Evolutionary conservation across 768 basidiomycete species (phyloP).

Genomic region (Paxillus rubicundulus): DNA sequence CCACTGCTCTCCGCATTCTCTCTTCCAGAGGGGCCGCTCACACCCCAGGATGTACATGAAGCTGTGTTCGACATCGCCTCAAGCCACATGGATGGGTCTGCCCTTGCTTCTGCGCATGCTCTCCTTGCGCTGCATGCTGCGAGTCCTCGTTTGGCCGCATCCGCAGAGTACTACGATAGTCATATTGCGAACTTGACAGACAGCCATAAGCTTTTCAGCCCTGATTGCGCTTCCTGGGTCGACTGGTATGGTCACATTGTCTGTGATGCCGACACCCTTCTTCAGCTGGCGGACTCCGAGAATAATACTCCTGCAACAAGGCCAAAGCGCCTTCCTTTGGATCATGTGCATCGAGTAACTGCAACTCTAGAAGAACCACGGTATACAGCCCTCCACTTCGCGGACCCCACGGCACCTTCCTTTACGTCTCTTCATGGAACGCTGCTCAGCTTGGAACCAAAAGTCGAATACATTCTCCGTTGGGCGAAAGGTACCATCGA

Average conservation of each 20-base stretch:
- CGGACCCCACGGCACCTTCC: conserved; percentile 57
- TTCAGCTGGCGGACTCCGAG: conserved; percentile 50
- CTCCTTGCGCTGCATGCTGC: conserved; percentile 76
- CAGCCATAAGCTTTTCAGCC: conserved; percentile 23
- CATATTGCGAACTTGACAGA: conserved; percentile 28
- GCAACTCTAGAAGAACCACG: conserved; percentile 45
- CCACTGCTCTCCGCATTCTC: conserved; percentile 63
- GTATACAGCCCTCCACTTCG: conserved; percentile 78
- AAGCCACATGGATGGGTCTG: conserved; percentile 45
- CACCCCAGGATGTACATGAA: conserved; percentile 50
- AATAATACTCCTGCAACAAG: conserved; percentile 33
- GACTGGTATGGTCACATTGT: conserved; percentile 78
- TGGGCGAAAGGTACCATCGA: conserved; percentile 22
- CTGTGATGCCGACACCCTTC: conserved; percentile 63
- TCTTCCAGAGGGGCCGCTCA: conserved; percentile 39
- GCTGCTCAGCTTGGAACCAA: conserved; percentile 49
- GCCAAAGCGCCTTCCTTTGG: conserved; percentile 61
- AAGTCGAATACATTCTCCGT: conserved; percentile 73
- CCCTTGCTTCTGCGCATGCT: conserved; percentile 59
- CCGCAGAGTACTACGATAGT: conserved; percentile 66
- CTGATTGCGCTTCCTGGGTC: conserved; percentile 68
- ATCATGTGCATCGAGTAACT: conserved; percentile 65
- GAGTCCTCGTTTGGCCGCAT: conserved; percentile 80
- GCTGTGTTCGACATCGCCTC: conserved; percentile 38
- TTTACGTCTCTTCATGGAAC: conserved; percentile 71